Base-by-base conservation (phyloP, 2,329 filamentous ascomycete genomes). In the Podosphaera aphanis region DNA sequence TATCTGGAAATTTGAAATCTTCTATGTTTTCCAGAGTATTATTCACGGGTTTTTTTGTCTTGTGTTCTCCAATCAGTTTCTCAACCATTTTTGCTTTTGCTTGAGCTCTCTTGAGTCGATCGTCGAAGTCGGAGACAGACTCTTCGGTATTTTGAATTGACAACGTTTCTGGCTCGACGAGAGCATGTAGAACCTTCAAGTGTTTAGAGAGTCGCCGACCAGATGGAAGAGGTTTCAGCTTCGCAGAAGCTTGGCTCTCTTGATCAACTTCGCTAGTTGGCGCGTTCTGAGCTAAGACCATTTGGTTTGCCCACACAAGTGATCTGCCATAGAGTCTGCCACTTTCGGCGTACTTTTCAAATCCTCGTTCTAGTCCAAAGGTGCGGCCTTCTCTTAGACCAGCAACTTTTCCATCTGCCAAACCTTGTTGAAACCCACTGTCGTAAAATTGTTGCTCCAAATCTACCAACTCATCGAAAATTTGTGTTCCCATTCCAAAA, bases 291-390 rank as follows among this genome's bases (percentile, higher is more conserved):
- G 21, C 15, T 29, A 18, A 45, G 27, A 66, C 66, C 10, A 85
- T 62, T 46, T 85, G 70, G 49, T 82, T 80, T 11, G 77, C 76
- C 86, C 88, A 95, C n/a, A 95, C 68, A 20, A 81, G 64, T 13
- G 83, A 76, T 56, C 76, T 78, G 39, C 84, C 83, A 54, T 88
- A 79, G 27, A 95, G 63, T 48, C 71, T 70, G 2, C 88, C 88
- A 60, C 84, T 73, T 50, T 84, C 78, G 37, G 81, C 59, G 57
- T 92, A 94, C 63, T 93, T 95, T 55, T 93, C 83, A 55, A 90
- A 95, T 0, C 86, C 88, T 52, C 86, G 90, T 59, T 92, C 81
- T 37, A 95, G 73, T 0, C 88, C 90, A 58, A 95, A 84, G 18
- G 84, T 74, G 44, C 85, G 81, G 49, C 90, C 90, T 68, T 98